Conservation (phyloP, 768 basidiomycete genomes). For the Psilocybe azurescens region DNA sequence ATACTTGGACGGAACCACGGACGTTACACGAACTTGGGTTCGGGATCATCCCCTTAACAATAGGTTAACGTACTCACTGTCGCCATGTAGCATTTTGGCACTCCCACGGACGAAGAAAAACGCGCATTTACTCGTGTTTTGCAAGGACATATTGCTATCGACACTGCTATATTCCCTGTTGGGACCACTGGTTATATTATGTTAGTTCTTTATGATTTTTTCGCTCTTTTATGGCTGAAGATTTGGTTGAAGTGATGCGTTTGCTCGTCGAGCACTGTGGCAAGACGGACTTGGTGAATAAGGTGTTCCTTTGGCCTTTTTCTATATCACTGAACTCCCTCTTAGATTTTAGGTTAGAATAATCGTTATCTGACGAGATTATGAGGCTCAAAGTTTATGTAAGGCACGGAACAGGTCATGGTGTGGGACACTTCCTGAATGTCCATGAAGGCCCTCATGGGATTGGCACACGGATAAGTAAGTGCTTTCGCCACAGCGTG, state of each 20-base stretch:
- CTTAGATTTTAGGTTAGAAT: slow-evolving; percentile 17
- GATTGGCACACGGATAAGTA: slow-evolving; percentile 62
- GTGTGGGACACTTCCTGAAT: slow-evolving; percentile 93
- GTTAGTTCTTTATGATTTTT: slow-evolving; percentile 20
- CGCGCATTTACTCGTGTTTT: slow-evolving; percentile 91
- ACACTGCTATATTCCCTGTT: slow-evolving; percentile 80
- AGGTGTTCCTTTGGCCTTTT: background rate
- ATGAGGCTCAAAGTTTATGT: slow-evolving; percentile 59
- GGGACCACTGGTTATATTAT: slow-evolving; percentile 71
- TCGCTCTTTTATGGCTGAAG: background rate
- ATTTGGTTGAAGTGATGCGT: slow-evolving; percentile 65
- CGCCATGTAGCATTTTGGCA: slow-evolving; percentile 78
- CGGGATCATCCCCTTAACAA: slow-evolving; percentile 20
- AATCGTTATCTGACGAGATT: background rate
- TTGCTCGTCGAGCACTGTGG: slow-evolving; percentile 83
- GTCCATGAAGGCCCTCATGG: slow-evolving; percentile 88
- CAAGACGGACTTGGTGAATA: slow-evolving; percentile 80
- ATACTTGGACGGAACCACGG: slow-evolving; percentile 93
- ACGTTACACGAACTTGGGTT: slow-evolving; percentile 90
- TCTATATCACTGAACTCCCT: background rate
- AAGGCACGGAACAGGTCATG: slow-evolving; percentile 94
- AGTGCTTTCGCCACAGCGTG: background rate
- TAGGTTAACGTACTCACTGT: background rate
- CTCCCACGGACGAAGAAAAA: slow-evolving; percentile 80
- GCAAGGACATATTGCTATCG: slow-evolving; percentile 91